phyloP scores from a whole-genome alignment of 805 yeast genomes.

The Candida berthetii region DNA sequence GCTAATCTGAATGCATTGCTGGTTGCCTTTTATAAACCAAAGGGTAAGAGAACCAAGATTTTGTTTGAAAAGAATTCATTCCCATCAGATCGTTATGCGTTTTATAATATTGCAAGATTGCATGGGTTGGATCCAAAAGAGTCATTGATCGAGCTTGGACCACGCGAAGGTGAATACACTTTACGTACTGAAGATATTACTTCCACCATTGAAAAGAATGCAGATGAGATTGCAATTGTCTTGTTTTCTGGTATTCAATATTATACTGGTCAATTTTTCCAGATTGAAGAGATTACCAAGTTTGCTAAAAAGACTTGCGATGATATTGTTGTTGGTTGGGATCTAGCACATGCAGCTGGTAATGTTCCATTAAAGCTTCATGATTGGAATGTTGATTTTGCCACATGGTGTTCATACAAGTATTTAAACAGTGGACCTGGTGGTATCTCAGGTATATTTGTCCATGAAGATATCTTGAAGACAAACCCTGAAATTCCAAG shows the following conservation, averaged over 20 bases:
- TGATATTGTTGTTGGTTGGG: constrained; percentile 79
- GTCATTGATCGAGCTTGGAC: constrained; percentile 58
- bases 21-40: constrained; percentile 69
- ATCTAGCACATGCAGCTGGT: constrained; percentile 91
- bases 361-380: constrained; percentile 74
- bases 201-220: constrained; percentile 43
- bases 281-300: constrained; percentile 63
- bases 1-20: constrained; percentile 73
- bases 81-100: constrained; percentile 89
- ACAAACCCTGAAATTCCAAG: constrained; percentile 45
- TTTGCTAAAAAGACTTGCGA: constrained; percentile 38
- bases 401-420: constrained; percentile 92
- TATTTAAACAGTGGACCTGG: constrained; percentile 94
- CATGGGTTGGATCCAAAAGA: constrained; percentile 47
- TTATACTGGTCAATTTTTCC: constrained; percentile 86
- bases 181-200: constrained; percentile 62
- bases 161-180: constrained; percentile 50
- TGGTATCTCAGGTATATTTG: constrained; percentile 80
- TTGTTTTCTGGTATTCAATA: constrained; percentile 87
- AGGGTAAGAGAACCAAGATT: constrained; percentile 53
- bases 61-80: constrained; percentile 83
- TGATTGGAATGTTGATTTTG: constrained; percentile 90
- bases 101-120: constrained; percentile 62
- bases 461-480: constrained; percentile 46
- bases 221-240: constrained; percentile 62